A percentile compares a stretch with the other conserved stretches of the same genome.
These are phyloP conservation scores for Lonicera japonica DNA, from an alignment of 129 eudicot genomes.

Conservation along the genomic window DNA sequence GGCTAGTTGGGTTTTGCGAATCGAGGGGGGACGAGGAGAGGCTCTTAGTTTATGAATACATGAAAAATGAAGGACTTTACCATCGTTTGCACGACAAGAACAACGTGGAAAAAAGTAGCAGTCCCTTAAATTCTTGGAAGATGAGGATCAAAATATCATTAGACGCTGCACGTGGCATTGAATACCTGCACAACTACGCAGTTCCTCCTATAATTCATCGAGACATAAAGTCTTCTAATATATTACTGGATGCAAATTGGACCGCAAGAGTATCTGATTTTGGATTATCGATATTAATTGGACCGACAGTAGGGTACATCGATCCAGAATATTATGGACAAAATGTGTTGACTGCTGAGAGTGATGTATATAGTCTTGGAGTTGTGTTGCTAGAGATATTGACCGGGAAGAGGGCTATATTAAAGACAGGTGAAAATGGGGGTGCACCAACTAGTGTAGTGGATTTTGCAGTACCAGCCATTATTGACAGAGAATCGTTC, in stretches of 20 bases:
- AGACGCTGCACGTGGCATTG: slow-evolving; percentile 93
- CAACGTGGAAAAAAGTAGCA: no score
- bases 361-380: slow-evolving; percentile 96
- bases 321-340: slow-evolving; percentile 94
- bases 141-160: no score
- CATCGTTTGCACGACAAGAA: slow-evolving; percentile 83
- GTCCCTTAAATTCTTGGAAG: no score
- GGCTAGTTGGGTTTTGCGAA: no score
- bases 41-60: slow-evolving; percentile 79
- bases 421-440: slow-evolving; percentile 48
- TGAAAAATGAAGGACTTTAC: slow-evolving; percentile 88
- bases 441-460: slow-evolving; percentile 47
- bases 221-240: slow-evolving; percentile 95
- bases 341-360: slow-evolving; percentile 82
- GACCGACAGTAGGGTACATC: slow-evolving; percentile 86
- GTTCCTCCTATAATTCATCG: slow-evolving; percentile 94
- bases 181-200: slow-evolving; percentile 88
- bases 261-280: slow-evolving; percentile 96
- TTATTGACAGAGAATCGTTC: slow-evolving; percentile 60
- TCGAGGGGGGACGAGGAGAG: no score
- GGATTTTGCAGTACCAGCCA: no score
- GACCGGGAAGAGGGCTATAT: slow-evolving; percentile 87
- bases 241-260: slow-evolving; percentile 77
- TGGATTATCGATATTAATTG: slow-evolving; percentile 81
- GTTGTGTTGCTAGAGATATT: no score